phyloP scores from a whole-genome alignment of 352 stramenopile genomes.

The Phytophthora chlamydospora region DNA sequence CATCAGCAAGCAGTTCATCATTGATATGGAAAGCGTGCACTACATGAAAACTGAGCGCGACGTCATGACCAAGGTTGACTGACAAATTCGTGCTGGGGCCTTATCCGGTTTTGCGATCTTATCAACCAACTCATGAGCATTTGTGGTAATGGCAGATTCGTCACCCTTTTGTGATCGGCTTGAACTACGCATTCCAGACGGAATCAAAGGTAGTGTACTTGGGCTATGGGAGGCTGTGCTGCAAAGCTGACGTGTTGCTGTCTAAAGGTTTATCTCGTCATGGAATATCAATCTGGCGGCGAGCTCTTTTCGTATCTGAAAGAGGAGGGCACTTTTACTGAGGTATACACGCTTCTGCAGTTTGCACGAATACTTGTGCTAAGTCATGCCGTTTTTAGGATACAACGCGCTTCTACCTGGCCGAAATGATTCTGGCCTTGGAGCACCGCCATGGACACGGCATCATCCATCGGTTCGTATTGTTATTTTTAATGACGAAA shows the following conservation, averaged over 20 bases:
- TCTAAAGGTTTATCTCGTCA: conserved; percentile 70
- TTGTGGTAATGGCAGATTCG: conserved; percentile 49
- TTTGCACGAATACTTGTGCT: background rate
- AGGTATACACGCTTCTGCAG: conserved; percentile 35
- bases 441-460: conserved; percentile 81
- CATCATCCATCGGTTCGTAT: conserved; percentile 81
- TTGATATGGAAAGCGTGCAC: conserved; percentile 77
- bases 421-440: conserved; percentile 85
- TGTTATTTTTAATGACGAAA: background rate
- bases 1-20: conserved; percentile 84
- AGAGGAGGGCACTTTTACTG: conserved; percentile 69
- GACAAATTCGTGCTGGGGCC: background rate
- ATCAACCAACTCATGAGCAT: background rate
- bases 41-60: conserved; percentile 87
- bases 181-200: conserved; percentile 84
- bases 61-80: conserved; percentile 79
- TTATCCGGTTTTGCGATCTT: too few relatives aligned
- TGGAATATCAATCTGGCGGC: conserved; percentile 84
- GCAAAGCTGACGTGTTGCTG: conserved; percentile 1
- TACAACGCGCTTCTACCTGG: conserved; percentile 78
- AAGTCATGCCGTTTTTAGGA: conserved; percentile 39
- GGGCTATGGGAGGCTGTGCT: background rate
- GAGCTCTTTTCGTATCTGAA: conserved; percentile 81
- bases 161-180: conserved; percentile 82
- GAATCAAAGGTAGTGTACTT: conserved; percentile 67